Conservation (phyloP, 345 rosid species). For the Limnanthes douglasii region DNA sequence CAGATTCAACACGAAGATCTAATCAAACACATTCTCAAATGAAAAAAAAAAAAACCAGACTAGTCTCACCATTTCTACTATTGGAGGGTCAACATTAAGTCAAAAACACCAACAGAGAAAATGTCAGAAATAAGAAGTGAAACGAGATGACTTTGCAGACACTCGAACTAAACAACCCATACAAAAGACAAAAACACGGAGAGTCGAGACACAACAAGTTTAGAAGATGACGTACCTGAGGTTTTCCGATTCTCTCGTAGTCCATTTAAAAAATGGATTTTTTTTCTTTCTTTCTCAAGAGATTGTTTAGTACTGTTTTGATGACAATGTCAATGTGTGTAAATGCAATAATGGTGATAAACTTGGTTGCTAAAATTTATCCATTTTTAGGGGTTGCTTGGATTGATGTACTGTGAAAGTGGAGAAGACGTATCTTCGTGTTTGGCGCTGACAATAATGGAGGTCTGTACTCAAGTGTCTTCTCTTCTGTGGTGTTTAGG, state of each 20-base stretch:
- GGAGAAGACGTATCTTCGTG: no score
- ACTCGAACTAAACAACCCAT: background rate
- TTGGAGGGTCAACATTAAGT: background rate
- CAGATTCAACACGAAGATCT: background rate
- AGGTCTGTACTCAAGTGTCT: no score
- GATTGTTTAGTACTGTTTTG: no score
- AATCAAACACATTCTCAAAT: conserved; percentile 6
- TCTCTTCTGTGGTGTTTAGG: no score
- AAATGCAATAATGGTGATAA: no score
- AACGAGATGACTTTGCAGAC: conserved; percentile 6
- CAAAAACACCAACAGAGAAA: background rate
- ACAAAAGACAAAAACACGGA: background rate
- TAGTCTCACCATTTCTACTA: background rate
- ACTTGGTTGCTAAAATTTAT: no score
- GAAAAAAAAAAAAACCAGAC: background rate
- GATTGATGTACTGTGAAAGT: no score
- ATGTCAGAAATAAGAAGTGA: no score
- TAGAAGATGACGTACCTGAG: conserved; percentile 23
- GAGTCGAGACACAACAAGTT: background rate
- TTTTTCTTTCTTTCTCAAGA: background rate
- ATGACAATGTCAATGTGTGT: no score
- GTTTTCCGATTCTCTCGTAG: conserved; percentile 72
- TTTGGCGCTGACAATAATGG: no score
- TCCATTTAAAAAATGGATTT: conserved; percentile 26
- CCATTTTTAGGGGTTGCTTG: no score